Percentiles rank a stretch among this genome's conserved stretches.
These are phyloP conservation scores for Metrosideros polymorpha DNA, from an alignment of 441 rosid species.

Conservation along the genomic window DNA sequence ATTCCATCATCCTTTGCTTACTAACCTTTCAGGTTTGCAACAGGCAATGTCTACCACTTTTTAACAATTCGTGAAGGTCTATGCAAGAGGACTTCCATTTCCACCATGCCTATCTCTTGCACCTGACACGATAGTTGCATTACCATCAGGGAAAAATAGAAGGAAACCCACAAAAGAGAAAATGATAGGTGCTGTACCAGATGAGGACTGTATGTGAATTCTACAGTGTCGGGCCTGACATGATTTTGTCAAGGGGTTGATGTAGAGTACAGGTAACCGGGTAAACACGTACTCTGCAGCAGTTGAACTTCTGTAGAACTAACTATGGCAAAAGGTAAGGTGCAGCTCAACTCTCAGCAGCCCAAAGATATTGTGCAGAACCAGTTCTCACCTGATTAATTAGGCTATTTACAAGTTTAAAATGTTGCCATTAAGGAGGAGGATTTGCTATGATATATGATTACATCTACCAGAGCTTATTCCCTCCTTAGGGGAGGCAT, in stretches of 20 bases:
- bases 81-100: background rate
- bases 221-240: background rate
- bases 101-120: background rate
- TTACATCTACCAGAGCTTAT: background rate
- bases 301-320: background rate
- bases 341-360: background rate
- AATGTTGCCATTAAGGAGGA: background rate
- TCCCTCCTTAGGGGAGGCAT: background rate
- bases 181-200: background rate
- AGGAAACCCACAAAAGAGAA: background rate
- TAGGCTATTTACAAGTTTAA: background rate
- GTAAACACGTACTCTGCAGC: background rate
- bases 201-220: background rate
- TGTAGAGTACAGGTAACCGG: background rate
- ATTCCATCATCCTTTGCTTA: background rate
- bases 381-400: background rate
- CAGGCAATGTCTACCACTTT: background rate
- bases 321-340: background rate
- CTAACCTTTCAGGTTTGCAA: background rate
- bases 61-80: background rate
- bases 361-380: background rate
- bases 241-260: background rate
- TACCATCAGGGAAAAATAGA: background rate
- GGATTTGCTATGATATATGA: background rate
- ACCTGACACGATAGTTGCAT: background rate